These are phyloP conservation scores for Pleurotus tuber-regium DNA, from an alignment of 768 basidiomycete genomes.

Conservation along the genomic window DNA sequence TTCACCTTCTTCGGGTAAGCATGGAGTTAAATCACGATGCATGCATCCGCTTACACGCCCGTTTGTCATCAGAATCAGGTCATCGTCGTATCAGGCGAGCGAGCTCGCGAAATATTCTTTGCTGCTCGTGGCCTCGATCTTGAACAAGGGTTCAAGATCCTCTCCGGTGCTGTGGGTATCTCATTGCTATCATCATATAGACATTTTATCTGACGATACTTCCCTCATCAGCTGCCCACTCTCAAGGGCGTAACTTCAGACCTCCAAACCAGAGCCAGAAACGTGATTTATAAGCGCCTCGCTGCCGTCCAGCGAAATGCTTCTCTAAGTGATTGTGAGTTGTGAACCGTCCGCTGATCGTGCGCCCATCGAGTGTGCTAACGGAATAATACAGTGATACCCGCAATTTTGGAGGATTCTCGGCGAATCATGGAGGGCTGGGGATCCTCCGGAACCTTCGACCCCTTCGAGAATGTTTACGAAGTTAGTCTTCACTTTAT, in stretches of 20 bases:
- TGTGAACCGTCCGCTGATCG: slow-evolving; percentile 10
- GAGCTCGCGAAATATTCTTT: slow-evolving; percentile 67
- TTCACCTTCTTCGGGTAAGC: slow-evolving; percentile 64
- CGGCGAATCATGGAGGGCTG: slow-evolving; percentile 59
- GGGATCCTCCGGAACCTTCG: slow-evolving; percentile 61
- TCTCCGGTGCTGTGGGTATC: slow-evolving; percentile 72
- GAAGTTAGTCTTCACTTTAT: slow-evolving; percentile 42
- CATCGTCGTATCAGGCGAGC: slow-evolving; percentile 74
- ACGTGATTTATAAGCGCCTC: slow-evolving; percentile 71
- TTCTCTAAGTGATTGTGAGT: slow-evolving; percentile 59
- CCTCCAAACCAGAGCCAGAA: slow-evolving; percentile 57
- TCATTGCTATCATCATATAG: slow-evolving; percentile 1
- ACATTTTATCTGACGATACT: too few relatives aligned
- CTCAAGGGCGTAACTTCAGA: slow-evolving; percentile 73
- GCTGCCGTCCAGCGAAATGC: slow-evolving; percentile 60
- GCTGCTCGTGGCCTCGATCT: slow-evolving; percentile 69
- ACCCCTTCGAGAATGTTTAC: slow-evolving; percentile 71
- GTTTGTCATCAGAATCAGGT: slow-evolving; percentile 57
- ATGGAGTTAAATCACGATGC: slow-evolving; percentile 11
- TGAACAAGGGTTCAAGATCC: slow-evolving; percentile 75
- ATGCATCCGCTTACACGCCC: slow-evolving; percentile 11
- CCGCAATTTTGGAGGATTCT: slow-evolving; percentile 62
- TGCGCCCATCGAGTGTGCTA: slow-evolving; percentile 14
- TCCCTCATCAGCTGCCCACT: slow-evolving; percentile 60
- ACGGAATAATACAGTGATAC: slow-evolving; percentile 48